Evolutionary conservation across 768 basidiomycete genomes (phyloP).

Genomic region (Brasilioporus rufonigricans): DNA sequence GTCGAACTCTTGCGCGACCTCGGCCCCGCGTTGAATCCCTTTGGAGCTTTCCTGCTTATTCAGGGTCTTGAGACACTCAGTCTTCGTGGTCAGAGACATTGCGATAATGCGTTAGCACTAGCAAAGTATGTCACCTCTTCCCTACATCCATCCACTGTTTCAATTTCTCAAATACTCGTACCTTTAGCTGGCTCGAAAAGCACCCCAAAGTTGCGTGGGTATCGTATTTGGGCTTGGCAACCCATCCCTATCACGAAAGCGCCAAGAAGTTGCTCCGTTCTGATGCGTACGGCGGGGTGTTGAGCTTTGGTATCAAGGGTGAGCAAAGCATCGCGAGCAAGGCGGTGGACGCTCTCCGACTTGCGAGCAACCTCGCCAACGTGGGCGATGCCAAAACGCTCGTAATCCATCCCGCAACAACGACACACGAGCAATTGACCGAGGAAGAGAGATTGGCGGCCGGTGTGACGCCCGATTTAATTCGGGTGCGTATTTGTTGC

Average conservation of each 20-base stretch:
- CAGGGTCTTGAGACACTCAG: conserved; percentile 65
- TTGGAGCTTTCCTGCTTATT: conserved; percentile 55
- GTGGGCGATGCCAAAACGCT: conserved; percentile 67
- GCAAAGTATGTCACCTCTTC: conserved; percentile 35
- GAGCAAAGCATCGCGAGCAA: conserved; percentile 48
- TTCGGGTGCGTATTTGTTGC: conserved; percentile 42
- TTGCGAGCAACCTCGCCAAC: conserved; percentile 73
- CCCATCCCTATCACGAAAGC: conserved; percentile 57
- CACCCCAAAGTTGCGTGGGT: conserved; percentile 75
- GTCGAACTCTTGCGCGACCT: conserved; percentile 53
- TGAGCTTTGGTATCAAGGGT: conserved; percentile 77
- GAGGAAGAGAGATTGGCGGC: conserved; percentile 45
- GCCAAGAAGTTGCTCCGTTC: conserved; percentile 57
- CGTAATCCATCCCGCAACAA: conserved; percentile 56
- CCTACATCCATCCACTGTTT: too few relatives aligned
- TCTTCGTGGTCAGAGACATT: conserved; percentile 57
- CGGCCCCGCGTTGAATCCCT: conserved; percentile 52
- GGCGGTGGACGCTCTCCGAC: conserved; percentile 66
- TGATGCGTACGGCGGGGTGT: conserved; percentile 63
- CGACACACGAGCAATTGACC: conserved; percentile 58
- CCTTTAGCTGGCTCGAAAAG: conserved; percentile 48
- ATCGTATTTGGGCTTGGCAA: conserved; percentile 67
- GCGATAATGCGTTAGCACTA: conserved; percentile 51
- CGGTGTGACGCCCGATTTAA: conserved; percentile 56
- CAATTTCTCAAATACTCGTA: too few relatives aligned